These are phyloP conservation scores for Oryza australiensis DNA, from an alignment of 176 grass and related monocot species.

Conservation along the genomic window DNA sequence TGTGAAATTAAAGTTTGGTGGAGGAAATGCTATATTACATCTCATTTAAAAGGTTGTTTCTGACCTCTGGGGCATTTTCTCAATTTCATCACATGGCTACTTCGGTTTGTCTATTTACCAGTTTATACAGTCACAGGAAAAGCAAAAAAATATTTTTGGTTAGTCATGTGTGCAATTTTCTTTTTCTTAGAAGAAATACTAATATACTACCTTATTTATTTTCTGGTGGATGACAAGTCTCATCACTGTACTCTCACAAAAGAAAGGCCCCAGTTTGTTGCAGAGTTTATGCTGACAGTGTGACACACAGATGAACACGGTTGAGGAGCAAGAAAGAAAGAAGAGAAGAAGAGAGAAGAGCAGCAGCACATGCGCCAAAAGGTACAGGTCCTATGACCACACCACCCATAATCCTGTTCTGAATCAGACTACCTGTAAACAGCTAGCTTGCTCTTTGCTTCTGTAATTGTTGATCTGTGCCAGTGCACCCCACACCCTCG, in stretches of 20 bases:
- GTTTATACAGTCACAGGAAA: background rate
- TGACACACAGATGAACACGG: slow-evolving; percentile 1
- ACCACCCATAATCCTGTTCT: background rate
- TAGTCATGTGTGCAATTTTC: background rate
- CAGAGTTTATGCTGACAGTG: background rate
- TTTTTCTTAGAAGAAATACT: background rate
- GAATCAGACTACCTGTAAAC: background rate
- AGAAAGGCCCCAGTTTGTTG: background rate
- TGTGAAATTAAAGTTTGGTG: background rate
- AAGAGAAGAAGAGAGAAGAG: background rate
- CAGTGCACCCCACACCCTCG: background rate
- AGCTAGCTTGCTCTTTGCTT: background rate
- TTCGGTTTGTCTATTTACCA: background rate
- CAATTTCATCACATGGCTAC: background rate
- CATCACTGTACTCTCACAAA: background rate
- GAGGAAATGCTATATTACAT: background rate
- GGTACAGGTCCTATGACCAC: background rate
- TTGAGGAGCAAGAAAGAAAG: slow-evolving; percentile 2
- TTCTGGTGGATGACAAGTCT: background rate
- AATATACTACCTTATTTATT: background rate
- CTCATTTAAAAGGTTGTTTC: background rate
- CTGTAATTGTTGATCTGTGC: background rate
- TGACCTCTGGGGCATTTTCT: background rate
- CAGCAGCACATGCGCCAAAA: background rate
- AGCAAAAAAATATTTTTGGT: background rate